Evolutionary conservation across 176 grass and related monocot species (phyloP).

Genomic region (Oryza brachyantha): DNA sequence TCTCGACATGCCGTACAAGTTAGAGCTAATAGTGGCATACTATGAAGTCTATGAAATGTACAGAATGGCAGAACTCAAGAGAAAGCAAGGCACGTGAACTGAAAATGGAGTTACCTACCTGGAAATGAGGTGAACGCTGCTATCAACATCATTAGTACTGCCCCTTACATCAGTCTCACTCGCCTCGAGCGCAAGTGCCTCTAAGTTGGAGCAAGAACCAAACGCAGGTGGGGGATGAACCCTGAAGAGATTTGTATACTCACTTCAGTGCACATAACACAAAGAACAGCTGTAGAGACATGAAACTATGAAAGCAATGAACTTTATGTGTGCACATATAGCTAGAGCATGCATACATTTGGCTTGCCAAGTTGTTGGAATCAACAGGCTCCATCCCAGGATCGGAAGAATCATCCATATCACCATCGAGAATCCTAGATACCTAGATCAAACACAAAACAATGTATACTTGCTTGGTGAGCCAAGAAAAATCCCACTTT

Average conservation of each 20-base stretch:
- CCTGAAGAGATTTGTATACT: conserved; percentile 29
- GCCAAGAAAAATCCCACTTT: not conserved
- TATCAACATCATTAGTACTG: conserved; percentile 30
- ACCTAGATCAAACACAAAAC: conserved; percentile 33
- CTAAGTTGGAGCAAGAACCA: conserved; percentile 65
- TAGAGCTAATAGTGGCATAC: not conserved
- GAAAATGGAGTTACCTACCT: conserved; percentile 35
- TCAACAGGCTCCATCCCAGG: not conserved
- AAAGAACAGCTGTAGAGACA: not conserved
- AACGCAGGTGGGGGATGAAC: conserved; percentile 61
- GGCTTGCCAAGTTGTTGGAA: conserved; percentile 22
- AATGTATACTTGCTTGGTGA: not conserved
- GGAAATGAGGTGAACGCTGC: conserved; percentile 45
- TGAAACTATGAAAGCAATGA: not conserved
- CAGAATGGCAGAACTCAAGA: not conserved
- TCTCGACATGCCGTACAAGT: not conserved
- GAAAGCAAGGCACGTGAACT: not conserved
- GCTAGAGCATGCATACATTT: conserved; percentile 27
- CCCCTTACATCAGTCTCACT: conserved; percentile 21
- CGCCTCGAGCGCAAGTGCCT: conserved; percentile 49
- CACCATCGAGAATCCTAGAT: conserved; percentile 36
- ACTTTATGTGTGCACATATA: not conserved
- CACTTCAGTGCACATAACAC: not conserved
- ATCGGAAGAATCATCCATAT: conserved; percentile 22
- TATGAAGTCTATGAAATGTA: not conserved